Evolutionary conservation across 176 grass and related monocot genomes (phyloP), one percentile per base, ranked within the genome.

Genomic region (Oryza glumipatula): DNA sequence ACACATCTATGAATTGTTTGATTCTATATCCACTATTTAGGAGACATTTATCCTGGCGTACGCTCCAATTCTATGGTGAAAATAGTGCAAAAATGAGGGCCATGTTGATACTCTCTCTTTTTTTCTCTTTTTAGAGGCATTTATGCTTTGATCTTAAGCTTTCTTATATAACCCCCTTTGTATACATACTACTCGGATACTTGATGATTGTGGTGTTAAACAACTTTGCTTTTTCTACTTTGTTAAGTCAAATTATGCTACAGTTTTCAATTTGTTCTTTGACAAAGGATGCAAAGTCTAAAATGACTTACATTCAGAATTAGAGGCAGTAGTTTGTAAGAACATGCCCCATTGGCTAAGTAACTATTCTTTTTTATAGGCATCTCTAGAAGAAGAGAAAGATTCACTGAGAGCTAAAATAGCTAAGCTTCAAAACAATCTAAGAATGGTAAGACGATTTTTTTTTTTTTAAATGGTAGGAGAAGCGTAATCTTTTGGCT

Each of bases 371-470:
- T 82, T 68, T 48, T 56, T 73, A 39, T 76, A 98, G 96, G 91
- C 89, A 70, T 94, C 91, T 88, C 84, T 98, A 83, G 88, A 94
- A 90, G 80, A 85, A 67, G 96, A 95, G 77, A 98, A 83, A 74
- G 88, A 94, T 46, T 80, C 89, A 54, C 86, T 98, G 82, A 98
- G 88, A 83, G 87, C 76, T 79, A 92, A 94, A 90, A 92, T 95
- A 32, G 71, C 86, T 28, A 98, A 98, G 74, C 91, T 98, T 58
- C 96, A 98, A 94, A 92, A 72, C 85, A 98, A 95, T 82, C 87
- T 98, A 85, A 92, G 83, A 73, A 95, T 98, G 96, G 93, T 95
- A 95, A 77, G 66, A 46, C 5, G 60, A 52, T 4, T 74, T 76
- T 68, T 76, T 76, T 68, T 76, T 74, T 76, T 35, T 35, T 3